Evolutionary conservation across 2,329 filamentous ascomycete genomes (phyloP).

Genomic region (Colletotrichum plurivorum): DNA sequence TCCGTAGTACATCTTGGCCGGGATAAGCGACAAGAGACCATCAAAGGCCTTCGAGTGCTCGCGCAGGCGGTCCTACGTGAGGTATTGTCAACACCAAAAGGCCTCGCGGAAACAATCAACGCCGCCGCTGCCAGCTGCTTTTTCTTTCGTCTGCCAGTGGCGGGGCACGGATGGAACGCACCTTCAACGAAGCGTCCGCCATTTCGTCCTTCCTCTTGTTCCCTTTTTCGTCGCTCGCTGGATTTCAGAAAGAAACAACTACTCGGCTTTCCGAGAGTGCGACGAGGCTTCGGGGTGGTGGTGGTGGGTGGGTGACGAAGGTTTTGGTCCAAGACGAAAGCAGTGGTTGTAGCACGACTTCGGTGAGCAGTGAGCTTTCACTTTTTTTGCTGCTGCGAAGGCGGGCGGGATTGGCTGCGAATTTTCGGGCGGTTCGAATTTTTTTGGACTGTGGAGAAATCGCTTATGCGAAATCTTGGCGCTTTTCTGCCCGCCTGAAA

Average conservation of each 20-base stretch:
- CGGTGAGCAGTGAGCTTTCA: conserved; percentile 30
- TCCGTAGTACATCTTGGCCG: conserved; percentile 91
- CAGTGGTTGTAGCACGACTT: background rate
- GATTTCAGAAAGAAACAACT: background rate
- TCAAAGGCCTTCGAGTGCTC: conserved; percentile 82
- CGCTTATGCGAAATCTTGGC: conserved; percentile 43
- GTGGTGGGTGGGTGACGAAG: background rate
- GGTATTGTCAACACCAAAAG: conserved; percentile 22
- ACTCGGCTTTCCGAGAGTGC: background rate
- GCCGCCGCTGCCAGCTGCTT: conserved; percentile 16
- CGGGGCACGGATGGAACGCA: conserved; percentile 51
- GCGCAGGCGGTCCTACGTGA: conserved; percentile 42
- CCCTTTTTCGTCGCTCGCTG: background rate
- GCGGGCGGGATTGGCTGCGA: conserved; percentile 39
- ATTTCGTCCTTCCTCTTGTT: conserved; percentile 46
- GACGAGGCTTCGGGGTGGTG: background rate
- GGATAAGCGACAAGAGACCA: conserved; percentile 88
- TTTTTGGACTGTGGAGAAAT: conserved; percentile 43
- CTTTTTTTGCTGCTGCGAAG: conserved; percentile 25
- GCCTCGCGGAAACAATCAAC: conserved; percentile 18
- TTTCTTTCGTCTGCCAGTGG: conserved; percentile 28
- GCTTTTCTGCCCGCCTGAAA: conserved; percentile 29
- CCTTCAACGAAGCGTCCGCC: conserved; percentile 63
- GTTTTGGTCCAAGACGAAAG: background rate
- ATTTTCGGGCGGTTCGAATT: conserved; percentile 40